A percentile compares a stretch with the other conserved stretches of the same genome.
phyloP scores from a whole-genome alignment of 108 stramenopile genomes.

The Cyclotella baltica region DNA sequence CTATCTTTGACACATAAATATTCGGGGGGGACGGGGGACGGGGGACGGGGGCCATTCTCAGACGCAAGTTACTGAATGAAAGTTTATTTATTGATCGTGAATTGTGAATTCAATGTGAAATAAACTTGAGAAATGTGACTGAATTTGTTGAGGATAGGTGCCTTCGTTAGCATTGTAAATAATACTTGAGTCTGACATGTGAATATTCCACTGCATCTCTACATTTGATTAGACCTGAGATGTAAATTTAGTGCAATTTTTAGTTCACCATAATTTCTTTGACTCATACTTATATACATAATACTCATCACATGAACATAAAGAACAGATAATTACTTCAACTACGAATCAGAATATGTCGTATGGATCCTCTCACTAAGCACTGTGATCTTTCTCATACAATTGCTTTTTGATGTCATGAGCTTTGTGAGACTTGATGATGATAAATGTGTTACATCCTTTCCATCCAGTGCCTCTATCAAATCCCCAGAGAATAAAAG shows the following conservation, averaged over 20 bases:
- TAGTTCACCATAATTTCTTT: too few relatives aligned
- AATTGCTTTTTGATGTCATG: slow-evolving; percentile 56
- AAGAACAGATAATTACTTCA: not conserved
- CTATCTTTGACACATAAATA: not conserved
- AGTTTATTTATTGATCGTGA: not conserved
- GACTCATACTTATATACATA: not conserved
- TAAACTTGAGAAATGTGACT: slow-evolving; percentile 6
- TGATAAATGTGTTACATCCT: slow-evolving; percentile 51
- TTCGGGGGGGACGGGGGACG: not conserved
- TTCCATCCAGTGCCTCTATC: slow-evolving; percentile 75
- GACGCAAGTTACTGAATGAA: not conserved
- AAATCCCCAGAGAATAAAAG: slow-evolving; percentile 75
- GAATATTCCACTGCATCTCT: too few relatives aligned
- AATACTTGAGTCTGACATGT: not conserved
- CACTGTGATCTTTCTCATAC: slow-evolving; percentile 74
- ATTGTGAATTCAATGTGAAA: not conserved
- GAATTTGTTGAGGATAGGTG: not conserved
- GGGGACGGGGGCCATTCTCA: not conserved
- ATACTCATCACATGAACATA: not conserved
- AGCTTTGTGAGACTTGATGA: not conserved
- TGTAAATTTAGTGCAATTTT: too few relatives aligned
- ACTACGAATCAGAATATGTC: not conserved
- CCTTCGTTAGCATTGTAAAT: not conserved
- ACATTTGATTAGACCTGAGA: too few relatives aligned
- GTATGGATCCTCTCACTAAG: slow-evolving; percentile 19